These are phyloP conservation scores for Ophiostoma sp. DNA, from an alignment of 2,329 filamentous ascomycete species.

Conservation along the genomic window DNA sequence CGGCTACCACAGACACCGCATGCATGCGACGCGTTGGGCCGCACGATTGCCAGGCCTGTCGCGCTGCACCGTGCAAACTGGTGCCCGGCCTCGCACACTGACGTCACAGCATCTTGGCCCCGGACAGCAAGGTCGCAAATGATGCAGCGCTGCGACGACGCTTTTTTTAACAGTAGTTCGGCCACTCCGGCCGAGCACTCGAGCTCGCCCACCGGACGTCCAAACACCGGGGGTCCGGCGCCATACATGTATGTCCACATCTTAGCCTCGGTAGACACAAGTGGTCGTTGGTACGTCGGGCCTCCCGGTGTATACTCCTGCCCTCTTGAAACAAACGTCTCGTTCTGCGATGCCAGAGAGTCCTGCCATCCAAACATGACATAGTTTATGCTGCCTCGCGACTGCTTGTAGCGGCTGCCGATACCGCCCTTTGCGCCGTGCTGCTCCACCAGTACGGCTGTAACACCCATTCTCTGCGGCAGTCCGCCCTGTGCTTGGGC, in stretches of 20 bases:
- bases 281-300: background rate
- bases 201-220: slow-evolving; percentile 19
- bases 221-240: slow-evolving; percentile 42
- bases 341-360: slow-evolving; percentile 15
- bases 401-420: slow-evolving; percentile 20
- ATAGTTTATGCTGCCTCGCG: slow-evolving; percentile 28
- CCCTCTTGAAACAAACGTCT: no score
- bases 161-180: slow-evolving; percentile 28
- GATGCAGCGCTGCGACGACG: slow-evolving; percentile 38
- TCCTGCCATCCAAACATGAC: slow-evolving; percentile 35
- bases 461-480: slow-evolving; percentile 33
- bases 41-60: slow-evolving; percentile 50
- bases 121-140: slow-evolving; percentile 38
- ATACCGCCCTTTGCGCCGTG: slow-evolving; percentile 46
- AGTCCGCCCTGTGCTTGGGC: slow-evolving; percentile 45
- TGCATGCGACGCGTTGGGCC: slow-evolving; percentile 47
- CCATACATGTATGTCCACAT: slow-evolving; percentile 58
- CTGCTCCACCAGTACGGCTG: slow-evolving; percentile 46
- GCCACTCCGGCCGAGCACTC: slow-evolving; percentile 25
- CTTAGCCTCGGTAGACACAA: slow-evolving; percentile 40
- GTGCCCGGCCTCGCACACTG: slow-evolving; percentile 35
- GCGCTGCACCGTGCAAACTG: slow-evolving; percentile 48
- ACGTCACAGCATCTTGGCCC: slow-evolving; percentile 8
- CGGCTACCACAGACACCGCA: slow-evolving; percentile 52
- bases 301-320: background rate